A percentile compares a stretch with the other conserved stretches of the same genome.
Conservation (phyloP, 192 early-diverging fungal genomes). For the Phycomyces nitens region DNA sequence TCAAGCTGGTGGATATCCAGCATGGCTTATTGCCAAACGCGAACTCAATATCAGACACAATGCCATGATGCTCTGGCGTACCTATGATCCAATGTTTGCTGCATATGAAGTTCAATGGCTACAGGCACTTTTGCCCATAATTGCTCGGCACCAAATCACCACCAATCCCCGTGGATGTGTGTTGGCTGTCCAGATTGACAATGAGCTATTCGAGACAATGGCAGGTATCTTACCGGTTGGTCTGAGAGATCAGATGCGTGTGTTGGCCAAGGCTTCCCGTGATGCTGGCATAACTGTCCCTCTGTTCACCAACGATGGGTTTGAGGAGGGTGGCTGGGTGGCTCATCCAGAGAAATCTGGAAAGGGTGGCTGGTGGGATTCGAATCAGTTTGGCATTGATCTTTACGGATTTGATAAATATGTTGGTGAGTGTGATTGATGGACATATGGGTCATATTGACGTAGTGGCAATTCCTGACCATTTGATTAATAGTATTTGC, state of each 20-base stretch:
- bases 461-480: not conserved
- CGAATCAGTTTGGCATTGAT: constrained; percentile 64
- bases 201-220: constrained; percentile 66
- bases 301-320: constrained; percentile 83
- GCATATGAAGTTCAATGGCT: constrained; percentile 74
- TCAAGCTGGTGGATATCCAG: constrained; percentile 69
- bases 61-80: constrained; percentile 58
- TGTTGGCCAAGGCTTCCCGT: constrained; percentile 70
- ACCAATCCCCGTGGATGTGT: constrained; percentile 66
- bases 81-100: constrained; percentile 67
- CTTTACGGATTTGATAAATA: constrained; percentile 83
- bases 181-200: constrained; percentile 79
- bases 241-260: constrained; percentile 75
- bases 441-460: not conserved
- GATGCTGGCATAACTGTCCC: constrained; percentile 76
- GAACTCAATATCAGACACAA: constrained; percentile 73
- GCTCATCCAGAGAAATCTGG: constrained; percentile 21
- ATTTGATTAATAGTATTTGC: constrained; percentile 47
- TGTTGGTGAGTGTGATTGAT: constrained; percentile 42
- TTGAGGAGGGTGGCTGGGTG: constrained; percentile 65
- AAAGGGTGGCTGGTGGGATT: constrained; percentile 27
- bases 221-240: constrained; percentile 64
- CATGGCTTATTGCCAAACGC: constrained; percentile 75
- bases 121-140: constrained; percentile 66
- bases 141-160: constrained; percentile 77